phyloP scores from a whole-genome alignment of 768 basidiomycete species.

The Termitomyces sp. region DNA sequence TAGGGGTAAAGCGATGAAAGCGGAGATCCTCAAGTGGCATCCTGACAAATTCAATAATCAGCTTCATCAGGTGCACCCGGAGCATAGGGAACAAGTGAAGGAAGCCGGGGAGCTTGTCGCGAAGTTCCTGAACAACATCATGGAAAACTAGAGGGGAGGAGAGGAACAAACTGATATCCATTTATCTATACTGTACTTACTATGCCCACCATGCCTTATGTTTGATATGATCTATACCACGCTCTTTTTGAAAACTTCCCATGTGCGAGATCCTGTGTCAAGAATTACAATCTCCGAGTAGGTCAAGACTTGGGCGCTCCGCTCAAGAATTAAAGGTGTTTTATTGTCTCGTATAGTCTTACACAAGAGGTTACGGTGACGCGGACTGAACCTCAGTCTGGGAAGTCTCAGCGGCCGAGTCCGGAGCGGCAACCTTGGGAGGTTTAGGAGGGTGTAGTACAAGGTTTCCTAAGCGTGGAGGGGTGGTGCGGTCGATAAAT shows the following conservation, averaged over 20 bases:
- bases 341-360: neutral
- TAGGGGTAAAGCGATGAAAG: constrained; percentile 32
- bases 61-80: constrained; percentile 28
- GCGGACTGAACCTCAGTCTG: constrained; percentile 2
- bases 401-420: constrained; percentile 6
- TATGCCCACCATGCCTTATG: neutral
- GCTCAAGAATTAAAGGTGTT: neutral
- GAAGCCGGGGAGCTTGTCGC: constrained; percentile 36
- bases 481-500: constrained; percentile 67
- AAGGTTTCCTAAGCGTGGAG: constrained; percentile 72
- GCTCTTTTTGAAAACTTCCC: neutral
- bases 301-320: neutral
- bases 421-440: constrained; percentile 15
- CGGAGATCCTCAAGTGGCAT: constrained; percentile 52
- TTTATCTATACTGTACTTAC: neutral
- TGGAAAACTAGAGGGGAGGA: neutral
- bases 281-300: neutral
- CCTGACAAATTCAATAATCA: constrained; percentile 48
- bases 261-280: neutral
- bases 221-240: neutral
- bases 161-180: neutral
- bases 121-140: constrained; percentile 32
- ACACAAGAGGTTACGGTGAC: neutral
- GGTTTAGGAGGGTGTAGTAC: constrained; percentile 45
- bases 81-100: constrained; percentile 28